Evolutionary conservation across 208 protist genomes (phyloP), one percentile per base, ranked within the genome.

Genomic region (Phytomonas sp.): DNA sequence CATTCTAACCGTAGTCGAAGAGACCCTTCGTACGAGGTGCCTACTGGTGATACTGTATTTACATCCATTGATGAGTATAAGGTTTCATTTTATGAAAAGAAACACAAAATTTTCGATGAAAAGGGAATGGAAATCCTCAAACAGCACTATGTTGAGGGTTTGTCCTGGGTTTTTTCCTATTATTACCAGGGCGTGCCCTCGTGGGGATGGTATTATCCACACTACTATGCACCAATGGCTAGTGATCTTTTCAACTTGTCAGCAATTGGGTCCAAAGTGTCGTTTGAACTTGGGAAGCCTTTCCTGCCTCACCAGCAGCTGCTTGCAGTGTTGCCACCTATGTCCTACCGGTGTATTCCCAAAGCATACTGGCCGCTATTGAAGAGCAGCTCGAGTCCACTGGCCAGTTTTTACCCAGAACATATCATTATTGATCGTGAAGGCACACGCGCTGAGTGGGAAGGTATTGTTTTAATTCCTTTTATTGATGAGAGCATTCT

Each of bases 271-370:
- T 52, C 68, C 6, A 63, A 70, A 16, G 79, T 92, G 0, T 64
- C 78, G 16, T 95, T 97, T 73, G 79, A 88, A 19, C 63, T 77
- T 0, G 90, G 89, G 66, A 75, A 84, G 80, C 91, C 91, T 29
- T 96, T 97, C 76, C 72, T 92, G 8, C 93, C 91, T 0, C 90
- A 95, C 71, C 88, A 97, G 78, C 99, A 99, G 91, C 89, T 99
- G 42, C 91, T 99, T 65, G 90, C 94, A 36, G 98, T 99, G 59
- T 77, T 99, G n/a, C 98, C 98, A 37, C 87, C 94, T 16, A 89
- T 93, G 86, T 96, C 90, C 32, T 95, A 95, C 81, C 79, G 88
- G 66, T 94, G 79, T 56, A 88, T 97, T 63, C 91, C 93, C 16
- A 81, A 81, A 68, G 88, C 89, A 56, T 96, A 94, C 81, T 94